phyloP scores from a whole-genome alignment of 1,284 basidiomycete genomes.

The Fomitopsis betulina region DNA sequence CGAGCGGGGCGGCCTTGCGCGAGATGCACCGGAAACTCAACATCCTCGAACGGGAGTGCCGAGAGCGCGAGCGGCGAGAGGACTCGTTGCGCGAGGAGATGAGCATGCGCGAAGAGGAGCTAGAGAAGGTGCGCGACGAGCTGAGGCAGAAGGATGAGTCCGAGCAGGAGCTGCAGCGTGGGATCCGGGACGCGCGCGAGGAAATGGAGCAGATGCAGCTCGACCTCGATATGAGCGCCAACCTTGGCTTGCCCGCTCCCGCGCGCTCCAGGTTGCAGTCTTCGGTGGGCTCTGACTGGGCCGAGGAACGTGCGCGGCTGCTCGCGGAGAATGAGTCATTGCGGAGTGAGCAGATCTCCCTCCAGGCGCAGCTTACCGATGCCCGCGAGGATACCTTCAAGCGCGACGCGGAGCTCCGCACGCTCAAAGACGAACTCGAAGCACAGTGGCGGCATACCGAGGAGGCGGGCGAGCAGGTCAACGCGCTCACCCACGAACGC shows the following conservation, averaged over 20 bases:
- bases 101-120: constrained; percentile 35
- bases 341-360: constrained; percentile 27
- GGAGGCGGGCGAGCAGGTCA: constrained; percentile 25
- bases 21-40: constrained; percentile 63
- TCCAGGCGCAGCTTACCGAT: constrained; percentile 27
- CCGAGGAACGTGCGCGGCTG: constrained; percentile 44
- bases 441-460: constrained; percentile 62
- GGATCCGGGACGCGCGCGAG: constrained; percentile 48
- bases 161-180: constrained; percentile 45
- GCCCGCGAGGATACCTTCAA: constrained; percentile 26
- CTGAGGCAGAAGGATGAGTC: constrained; percentile 47
- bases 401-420: constrained; percentile 43
- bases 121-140: constrained; percentile 41
- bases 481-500: constrained; percentile 24
- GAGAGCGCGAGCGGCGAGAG: constrained; percentile 41
- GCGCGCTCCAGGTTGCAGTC: constrained; percentile 24
- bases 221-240: constrained; percentile 12
- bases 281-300: constrained; percentile 38
- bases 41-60: constrained; percentile 56
- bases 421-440: constrained; percentile 52
- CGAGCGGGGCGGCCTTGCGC: constrained; percentile 62
- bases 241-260: constrained; percentile 1
- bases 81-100: constrained; percentile 20
- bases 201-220: constrained; percentile 50
- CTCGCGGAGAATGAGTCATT: constrained; percentile 38